Evolutionary conservation across 2,329 filamentous ascomycete species (phyloP).

Genomic region (Colletotrichum tamarilloi): DNA sequence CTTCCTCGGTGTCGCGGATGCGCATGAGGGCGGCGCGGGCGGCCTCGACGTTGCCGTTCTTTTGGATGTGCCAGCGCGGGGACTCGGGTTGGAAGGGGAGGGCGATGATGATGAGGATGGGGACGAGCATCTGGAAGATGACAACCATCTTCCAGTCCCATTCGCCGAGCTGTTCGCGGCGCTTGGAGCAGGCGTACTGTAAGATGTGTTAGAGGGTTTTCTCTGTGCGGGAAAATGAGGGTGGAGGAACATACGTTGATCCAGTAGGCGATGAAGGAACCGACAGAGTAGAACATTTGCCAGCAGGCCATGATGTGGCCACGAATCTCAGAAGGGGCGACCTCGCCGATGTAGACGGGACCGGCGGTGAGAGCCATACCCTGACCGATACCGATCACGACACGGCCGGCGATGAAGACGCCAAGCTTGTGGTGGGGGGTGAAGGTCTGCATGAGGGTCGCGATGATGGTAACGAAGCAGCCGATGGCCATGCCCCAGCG

Average conservation of each 20-base stretch:
- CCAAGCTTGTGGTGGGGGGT: constrained; percentile 69
- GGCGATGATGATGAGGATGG: constrained; percentile 68
- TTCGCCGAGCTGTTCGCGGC: constrained; percentile 67
- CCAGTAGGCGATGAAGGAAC: constrained; percentile 63
- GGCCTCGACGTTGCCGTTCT: constrained; percentile 68
- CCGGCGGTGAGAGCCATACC: constrained; percentile 62
- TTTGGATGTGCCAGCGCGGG: constrained; percentile 76
- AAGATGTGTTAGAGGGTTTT: too few species aligned
- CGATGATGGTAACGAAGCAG: constrained; percentile 72
- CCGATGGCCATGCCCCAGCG: constrained; percentile 74
- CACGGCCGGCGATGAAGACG: constrained; percentile 75
- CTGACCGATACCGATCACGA: constrained; percentile 77
- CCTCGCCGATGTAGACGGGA: constrained; percentile 36
- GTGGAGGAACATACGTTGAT: constrained; percentile 54
- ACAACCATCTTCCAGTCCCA: constrained; percentile 82
- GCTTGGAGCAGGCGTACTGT: constrained; percentile 62
- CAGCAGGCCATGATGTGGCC: constrained; percentile 75
- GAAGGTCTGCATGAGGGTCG: constrained; percentile 77
- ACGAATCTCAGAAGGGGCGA: constrained; percentile 46
- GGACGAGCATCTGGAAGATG: constrained; percentile 78
- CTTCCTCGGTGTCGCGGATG: constrained; percentile 72
- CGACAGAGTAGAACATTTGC: constrained; percentile 74
- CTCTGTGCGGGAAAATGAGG: too few species aligned
- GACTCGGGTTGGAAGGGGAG: constrained; percentile 76
- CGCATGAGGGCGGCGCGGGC: constrained; percentile 67